Conservation (phyloP, 2,329 filamentous ascomycete genomes). For the Fusarium virguliforme region DNA sequence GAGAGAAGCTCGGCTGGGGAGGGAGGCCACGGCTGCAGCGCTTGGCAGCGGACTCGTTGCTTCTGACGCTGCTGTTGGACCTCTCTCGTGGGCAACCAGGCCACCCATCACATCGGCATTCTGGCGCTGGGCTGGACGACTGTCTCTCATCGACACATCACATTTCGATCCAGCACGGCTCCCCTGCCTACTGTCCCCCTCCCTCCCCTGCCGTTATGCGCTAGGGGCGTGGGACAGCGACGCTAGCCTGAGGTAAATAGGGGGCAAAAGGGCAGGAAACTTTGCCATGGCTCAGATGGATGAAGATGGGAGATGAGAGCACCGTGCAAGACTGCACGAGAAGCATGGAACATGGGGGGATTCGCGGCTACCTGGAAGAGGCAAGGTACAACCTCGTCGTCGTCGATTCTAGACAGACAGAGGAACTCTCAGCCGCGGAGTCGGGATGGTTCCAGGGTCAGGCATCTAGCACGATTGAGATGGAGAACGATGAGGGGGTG, state of each 20-base stretch:
- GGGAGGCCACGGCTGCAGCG: slow-evolving; percentile 36
- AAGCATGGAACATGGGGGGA: slow-evolving; percentile 19
- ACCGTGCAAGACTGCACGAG: slow-evolving; percentile 3
- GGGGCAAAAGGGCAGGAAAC: slow-evolving; percentile 36
- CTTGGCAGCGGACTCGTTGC: slow-evolving; percentile 36
- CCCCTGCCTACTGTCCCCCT: slow-evolving; percentile 33
- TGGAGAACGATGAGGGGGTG: slow-evolving; percentile 15
- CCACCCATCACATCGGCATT: slow-evolving; percentile 37
- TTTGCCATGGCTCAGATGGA: slow-evolving; percentile 34
- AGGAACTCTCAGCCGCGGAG: slow-evolving; percentile 14
- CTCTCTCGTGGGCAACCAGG: slow-evolving; percentile 31
- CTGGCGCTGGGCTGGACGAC: slow-evolving; percentile 28
- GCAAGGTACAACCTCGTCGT: background rate
- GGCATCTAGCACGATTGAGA: slow-evolving; percentile 29
- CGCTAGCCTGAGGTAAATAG: slow-evolving; percentile 41
- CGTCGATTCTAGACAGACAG: slow-evolving; percentile 17
- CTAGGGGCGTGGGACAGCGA: slow-evolving; percentile 36
- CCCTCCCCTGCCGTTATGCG: slow-evolving; percentile 35
- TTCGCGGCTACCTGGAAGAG: slow-evolving; percentile 8
- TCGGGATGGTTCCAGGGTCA: slow-evolving; percentile 13
- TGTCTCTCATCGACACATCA: slow-evolving; percentile 46
- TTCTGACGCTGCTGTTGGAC: slow-evolving; percentile 41
- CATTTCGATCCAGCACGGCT: slow-evolving; percentile 46
- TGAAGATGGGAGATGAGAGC: slow-evolving; percentile 34
- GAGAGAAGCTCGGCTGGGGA: slow-evolving; percentile 19